Base-by-base conservation (phyloP, 2,329 filamentous ascomycete species). In the Trichoderma semiorbis region DNA sequence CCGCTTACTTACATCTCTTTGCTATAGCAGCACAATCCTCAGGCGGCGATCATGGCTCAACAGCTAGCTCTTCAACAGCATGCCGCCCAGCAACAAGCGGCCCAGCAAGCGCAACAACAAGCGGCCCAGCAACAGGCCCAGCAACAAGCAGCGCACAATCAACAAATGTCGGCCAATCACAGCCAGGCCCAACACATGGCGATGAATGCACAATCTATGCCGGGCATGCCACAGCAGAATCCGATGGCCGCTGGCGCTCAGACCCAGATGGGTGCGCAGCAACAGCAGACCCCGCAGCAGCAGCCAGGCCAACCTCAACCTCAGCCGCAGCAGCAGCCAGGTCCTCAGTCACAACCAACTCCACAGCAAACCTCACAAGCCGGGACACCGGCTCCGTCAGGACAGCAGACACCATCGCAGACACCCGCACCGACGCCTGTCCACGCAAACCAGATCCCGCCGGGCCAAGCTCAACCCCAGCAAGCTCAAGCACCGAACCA, bases 331-430 rank as follows among this genome's bases (percentile, higher is more conserved):
- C 76, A 78, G 57, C 78, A 78, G 21, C 74, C 72, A 6, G 72
- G 71, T 11, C 70, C 68, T 43, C 77, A 75, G 61, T 72, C 72
- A 71, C 84, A 86, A 73, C 85, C 84, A 34, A 85, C 86, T 69
- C 84, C 84, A 60, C 81, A 83, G 58, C 84, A 84, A 74, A 77
- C 78, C 26, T 81, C 80, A 10, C 80, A 83, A 77, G 79, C 84
- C 73, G 78, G 82, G 62, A 79, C 84, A 76, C 82, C 84, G 10
- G 83, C 78, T 24, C 77, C 80, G 16, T 79, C 79, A 74, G 84
- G 84, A 43, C 85, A 86, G 74, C 86, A 87, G 75, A 81, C 83
- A 36, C 81, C 81, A 64, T 82, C 86, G 30, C 88, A 89, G 73
- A 83, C 81, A 30, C 83, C 82, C 16, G 80, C 78, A 28, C 80